Base-by-base conservation (phyloP, 192 early-diverging fungal species). In the Mortierella alpina region DNA sequence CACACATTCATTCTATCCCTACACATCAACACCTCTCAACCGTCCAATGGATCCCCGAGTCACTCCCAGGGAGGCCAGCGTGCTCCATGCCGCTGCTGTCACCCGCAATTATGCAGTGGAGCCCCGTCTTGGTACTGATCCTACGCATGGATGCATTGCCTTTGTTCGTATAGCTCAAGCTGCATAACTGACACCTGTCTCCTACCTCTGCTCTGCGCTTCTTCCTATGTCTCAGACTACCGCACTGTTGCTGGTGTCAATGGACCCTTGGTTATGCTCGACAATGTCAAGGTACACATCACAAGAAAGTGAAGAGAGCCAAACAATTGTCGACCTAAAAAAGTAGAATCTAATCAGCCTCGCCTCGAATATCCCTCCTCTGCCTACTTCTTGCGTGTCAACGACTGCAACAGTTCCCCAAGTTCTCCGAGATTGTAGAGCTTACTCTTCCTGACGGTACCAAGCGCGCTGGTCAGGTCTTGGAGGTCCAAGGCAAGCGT, bases 191-290 rank as follows among this genome's bases (percentile, higher is more conserved):
- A 31, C 3, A 44, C 20, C 45, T 63, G 18, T 49, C 41, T 59
- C 15, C 41, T 56, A 22, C n/a, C 15, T 22, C 31, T 56, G 18
- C 58, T 1, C 58, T 44, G 6, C 47, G n/a, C n/a, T 13, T 52
- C 39, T 52, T 62, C 51, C 8, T 58, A 54, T 31, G 1, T 46
- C 20, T 52, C 75, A 98, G 97, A 99, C 84, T 99, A 99, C 85
- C 88, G 96, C 54, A 99, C 98, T 31, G 96, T 99, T 47, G 86
- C 96, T 14, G 96, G 98, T 81, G 95, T 99, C 40, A 99, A 98
- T 85, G 98, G 98, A 42, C 98, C 98, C 50, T 87, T 99, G 62
- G 98, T 99, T 45, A 97, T 98, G 87, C 89, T 99, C 64, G 98
- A 99, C 86, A 96, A 98, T 80, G 95, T 99, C 80, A 98, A 98